These are phyloP conservation scores for Aspergillus carbonarius DNA, from an alignment of 2,329 filamentous ascomycete genomes.

Conservation along the genomic window DNA sequence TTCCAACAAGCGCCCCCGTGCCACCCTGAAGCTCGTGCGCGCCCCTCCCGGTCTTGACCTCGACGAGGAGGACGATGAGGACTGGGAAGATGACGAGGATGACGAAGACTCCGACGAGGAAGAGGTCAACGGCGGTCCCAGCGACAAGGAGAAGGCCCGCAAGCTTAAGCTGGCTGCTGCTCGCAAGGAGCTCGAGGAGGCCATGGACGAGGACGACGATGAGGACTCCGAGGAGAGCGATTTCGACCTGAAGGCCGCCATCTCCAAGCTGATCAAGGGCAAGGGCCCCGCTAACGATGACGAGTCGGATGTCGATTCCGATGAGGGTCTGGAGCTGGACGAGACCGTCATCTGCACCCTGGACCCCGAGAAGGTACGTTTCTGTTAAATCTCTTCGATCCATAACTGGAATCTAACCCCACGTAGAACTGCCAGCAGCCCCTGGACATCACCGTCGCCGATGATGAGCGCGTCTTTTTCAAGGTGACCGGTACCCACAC, in stretches of 20 bases:
- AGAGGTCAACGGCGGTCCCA: conserved; percentile 84
- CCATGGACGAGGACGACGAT: conserved; percentile 57
- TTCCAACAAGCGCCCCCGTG: conserved; percentile 64
- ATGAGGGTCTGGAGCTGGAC: conserved; percentile 68
- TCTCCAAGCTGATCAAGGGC: conserved; percentile 58
- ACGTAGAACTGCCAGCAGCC: conserved; percentile 87
- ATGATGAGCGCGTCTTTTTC: conserved; percentile 90
- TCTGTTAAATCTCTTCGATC: not conserved
- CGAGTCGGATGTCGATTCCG: conserved; percentile 56
- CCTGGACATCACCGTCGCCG: conserved; percentile 85
- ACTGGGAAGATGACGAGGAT: conserved; percentile 47
- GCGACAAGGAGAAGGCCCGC: conserved; percentile 85
- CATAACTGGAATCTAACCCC: conserved; percentile 9
- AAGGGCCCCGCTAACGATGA: conserved; percentile 73
- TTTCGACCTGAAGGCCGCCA: conserved; percentile 48
- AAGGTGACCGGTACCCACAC: conserved; percentile 85
- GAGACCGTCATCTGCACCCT: conserved; percentile 95
- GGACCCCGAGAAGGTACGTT: conserved; percentile 78
- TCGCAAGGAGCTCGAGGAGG: conserved; percentile 73
- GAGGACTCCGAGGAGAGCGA: conserved; percentile 69
- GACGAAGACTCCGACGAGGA: conserved; percentile 67
- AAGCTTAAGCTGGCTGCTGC: conserved; percentile 78
- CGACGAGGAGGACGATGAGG: conserved; percentile 58
- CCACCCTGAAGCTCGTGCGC: conserved; percentile 89
- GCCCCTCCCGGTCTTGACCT: conserved; percentile 59